Evolutionary conservation across 2,329 filamentous ascomycete species (phyloP).

Genomic region (Leptographium radiaticola): DNA sequence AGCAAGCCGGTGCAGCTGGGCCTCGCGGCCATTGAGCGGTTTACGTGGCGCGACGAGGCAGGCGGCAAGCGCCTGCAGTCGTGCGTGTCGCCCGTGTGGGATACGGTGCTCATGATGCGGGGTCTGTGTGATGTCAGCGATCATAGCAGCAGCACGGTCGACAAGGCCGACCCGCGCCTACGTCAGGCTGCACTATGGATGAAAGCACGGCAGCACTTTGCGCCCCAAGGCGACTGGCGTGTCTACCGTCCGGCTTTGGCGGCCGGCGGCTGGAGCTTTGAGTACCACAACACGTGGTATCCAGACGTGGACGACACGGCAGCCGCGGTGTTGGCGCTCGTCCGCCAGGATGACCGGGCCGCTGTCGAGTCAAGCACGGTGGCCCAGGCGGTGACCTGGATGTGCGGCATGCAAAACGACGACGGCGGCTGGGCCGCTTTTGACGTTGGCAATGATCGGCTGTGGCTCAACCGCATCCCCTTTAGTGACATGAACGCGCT

Average conservation of each 20-base stretch:
- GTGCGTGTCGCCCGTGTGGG: constrained; percentile 19
- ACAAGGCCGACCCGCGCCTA: neutral
- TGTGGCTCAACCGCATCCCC: constrained; percentile 21
- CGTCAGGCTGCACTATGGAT: constrained; percentile 10
- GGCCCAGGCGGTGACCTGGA: constrained; percentile 13
- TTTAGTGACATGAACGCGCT: constrained; percentile 23
- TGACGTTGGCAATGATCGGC: constrained; percentile 19
- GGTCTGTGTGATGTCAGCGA: constrained; percentile 15
- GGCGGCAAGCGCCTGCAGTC: constrained; percentile 17
- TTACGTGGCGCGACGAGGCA: constrained; percentile 10
- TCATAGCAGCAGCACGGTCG: neutral
- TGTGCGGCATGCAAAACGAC: constrained; percentile 22
- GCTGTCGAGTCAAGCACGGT: neutral
- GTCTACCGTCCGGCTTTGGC: constrained; percentile 13
- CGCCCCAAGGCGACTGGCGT: constrained; percentile 17
- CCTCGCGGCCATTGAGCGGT: neutral
- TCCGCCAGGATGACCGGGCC: constrained; percentile 13
- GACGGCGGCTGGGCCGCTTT: constrained; percentile 25
- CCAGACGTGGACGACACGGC: constrained; percentile 22
- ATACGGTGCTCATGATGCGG: constrained; percentile 20
- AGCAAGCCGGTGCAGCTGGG: neutral
- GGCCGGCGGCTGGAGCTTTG: constrained; percentile 18
- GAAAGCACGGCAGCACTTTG: constrained; percentile 14
- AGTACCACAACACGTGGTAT: constrained; percentile 19
- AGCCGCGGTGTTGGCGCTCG: constrained; percentile 16